Conservation (phyloP, 2,329 filamentous ascomycete genomes). For the Chalara sp. region DNA sequence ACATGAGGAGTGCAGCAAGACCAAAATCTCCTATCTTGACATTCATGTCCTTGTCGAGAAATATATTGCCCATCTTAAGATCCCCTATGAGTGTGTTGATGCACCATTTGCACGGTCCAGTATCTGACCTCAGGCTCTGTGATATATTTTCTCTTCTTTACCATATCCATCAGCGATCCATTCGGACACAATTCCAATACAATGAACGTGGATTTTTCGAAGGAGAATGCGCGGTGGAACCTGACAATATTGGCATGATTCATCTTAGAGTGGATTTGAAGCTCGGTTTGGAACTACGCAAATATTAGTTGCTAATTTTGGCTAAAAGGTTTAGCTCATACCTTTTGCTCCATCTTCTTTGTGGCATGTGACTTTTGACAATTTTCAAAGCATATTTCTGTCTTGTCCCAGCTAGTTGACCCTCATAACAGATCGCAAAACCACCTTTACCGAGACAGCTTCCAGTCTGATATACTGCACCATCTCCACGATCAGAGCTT, state of each 20-base stretch:
- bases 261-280: slow-evolving; percentile 98
- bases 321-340: slow-evolving; percentile 24
- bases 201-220: slow-evolving; percentile 83
- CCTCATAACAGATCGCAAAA: slow-evolving; percentile 76
- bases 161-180: slow-evolving; percentile 95
- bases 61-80: slow-evolving; percentile 96
- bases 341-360: slow-evolving; percentile 74
- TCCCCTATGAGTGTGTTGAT: too few relatives aligned
- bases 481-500: slow-evolving; percentile 61
- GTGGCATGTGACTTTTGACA: slow-evolving; percentile 74
- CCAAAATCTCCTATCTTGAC: slow-evolving; percentile 98
- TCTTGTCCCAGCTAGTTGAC: slow-evolving; percentile 57
- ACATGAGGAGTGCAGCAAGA: slow-evolving; percentile 82
- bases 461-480: slow-evolving; percentile 67
- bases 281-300: slow-evolving; percentile 66
- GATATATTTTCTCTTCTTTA: slow-evolving; percentile 82
- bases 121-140: slow-evolving; percentile 92
- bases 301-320: slow-evolving; percentile 4
- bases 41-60: slow-evolving; percentile 91
- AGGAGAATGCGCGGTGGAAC: slow-evolving; percentile 90
- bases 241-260: slow-evolving; percentile 92
- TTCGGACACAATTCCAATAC: slow-evolving; percentile 93
- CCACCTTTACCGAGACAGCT: slow-evolving; percentile 73
- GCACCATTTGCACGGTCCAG: slow-evolving; percentile 93
- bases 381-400: slow-evolving; percentile 74